Base-by-base conservation (phyloP, 352 stramenopile genomes). In the Vaucheria bursata region DNA sequence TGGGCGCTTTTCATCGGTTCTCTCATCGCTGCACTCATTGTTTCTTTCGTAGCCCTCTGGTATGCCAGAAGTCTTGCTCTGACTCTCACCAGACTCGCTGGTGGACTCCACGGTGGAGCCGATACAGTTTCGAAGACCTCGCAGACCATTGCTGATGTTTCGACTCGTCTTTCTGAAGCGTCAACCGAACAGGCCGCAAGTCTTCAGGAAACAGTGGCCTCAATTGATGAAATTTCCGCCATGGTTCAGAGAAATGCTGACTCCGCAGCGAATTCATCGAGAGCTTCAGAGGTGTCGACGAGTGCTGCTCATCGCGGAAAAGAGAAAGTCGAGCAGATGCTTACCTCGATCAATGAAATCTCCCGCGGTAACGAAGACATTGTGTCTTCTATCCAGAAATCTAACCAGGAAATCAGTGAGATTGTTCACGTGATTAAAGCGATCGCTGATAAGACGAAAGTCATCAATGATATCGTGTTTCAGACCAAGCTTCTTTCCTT, bases 401-500 rank as follows among this genome's bases (percentile, higher is more conserved):
- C 45, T 18, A 59, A 59, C 45, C 45, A 59, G 45, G 45, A 59
- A 25, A 59, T 59, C 45, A 59, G 45, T 25, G 45, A 59, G 45
- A 59, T 59, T 25, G 45, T 59, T 59, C 45, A 59, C 45, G 45
- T 59, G 45, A 59, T 59, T 25, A 18, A 59, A 25, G 45, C 45
- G 45, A 59, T 59, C 45, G 45, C 45, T 18, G 45, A 59, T 25
- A 59, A 59, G 25, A 59, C 45, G 25, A 73, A 73, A 4, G 67
- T 73, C 29, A 73, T 73, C 29, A 65, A 71, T 8, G 67, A 73
- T n/a, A 73, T 73, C 25, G 67, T 36, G 29, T 67, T 65, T 7
- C 67, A 73, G 37, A 73, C 67, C 31, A 73, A 73, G 7, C 29
- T 73, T 5, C 25, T 73, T 3, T 25, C 67, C 32, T 65, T 73